phyloP scores from a whole-genome alignment of 2,329 filamentous ascomycete genomes.

The Fusarium gaditjirri region DNA sequence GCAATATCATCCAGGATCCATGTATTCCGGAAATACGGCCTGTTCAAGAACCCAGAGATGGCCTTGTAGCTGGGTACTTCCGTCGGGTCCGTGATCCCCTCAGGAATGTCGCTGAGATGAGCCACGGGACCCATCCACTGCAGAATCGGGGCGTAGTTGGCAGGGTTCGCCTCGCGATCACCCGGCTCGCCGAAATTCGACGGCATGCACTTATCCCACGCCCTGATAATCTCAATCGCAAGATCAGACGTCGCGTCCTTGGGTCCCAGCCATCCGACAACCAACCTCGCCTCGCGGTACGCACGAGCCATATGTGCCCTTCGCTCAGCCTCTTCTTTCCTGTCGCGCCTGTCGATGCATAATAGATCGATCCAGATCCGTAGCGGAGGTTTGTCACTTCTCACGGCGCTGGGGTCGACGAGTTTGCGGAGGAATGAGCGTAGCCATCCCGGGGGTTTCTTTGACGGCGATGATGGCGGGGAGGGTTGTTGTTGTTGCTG shows the following conservation, averaged over 20 bases:
- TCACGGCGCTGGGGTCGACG: conserved; percentile 1
- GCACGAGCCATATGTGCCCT: conserved; percentile 37
- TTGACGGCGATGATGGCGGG: conserved; percentile 25
- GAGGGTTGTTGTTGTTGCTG: neutral
- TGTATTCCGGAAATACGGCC: conserved; percentile 38
- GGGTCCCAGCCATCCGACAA: conserved; percentile 37
- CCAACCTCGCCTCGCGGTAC: conserved; percentile 33
- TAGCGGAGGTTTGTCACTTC: conserved; percentile 22
- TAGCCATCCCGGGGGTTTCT: conserved; percentile 37
- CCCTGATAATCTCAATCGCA: conserved; percentile 36
- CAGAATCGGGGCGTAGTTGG: conserved; percentile 36
- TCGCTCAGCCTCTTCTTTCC: conserved; percentile 28
- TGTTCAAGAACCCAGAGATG: conserved; percentile 33
- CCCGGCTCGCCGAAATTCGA: conserved; percentile 35
- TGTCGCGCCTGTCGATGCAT: conserved; percentile 33
- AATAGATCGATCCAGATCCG: conserved; percentile 39
- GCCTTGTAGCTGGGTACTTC: conserved; percentile 40
- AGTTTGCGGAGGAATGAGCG: conserved; percentile 34
- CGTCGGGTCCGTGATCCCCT: conserved; percentile 35
- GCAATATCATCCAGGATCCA: conserved; percentile 42
- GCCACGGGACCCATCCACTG: conserved; percentile 41
- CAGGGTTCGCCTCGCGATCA: conserved; percentile 33
- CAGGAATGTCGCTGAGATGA: conserved; percentile 38
- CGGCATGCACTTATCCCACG: conserved; percentile 41
- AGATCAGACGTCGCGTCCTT: conserved; percentile 37